phyloP scores from a whole-genome alignment of 169 alveolate genomes.

The Plasmodium chabaudi region DNA sequence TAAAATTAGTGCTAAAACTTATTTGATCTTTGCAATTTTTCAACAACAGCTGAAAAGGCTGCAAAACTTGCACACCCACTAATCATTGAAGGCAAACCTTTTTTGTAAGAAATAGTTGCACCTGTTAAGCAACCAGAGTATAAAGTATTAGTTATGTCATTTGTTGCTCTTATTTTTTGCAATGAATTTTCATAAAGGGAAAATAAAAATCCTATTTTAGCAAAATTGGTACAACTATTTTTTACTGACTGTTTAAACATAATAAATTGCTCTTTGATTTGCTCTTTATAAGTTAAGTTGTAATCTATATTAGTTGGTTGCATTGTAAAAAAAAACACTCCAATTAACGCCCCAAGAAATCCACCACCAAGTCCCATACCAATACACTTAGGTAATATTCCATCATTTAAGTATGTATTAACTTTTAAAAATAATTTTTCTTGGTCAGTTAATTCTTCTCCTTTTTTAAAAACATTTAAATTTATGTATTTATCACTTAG shows the following conservation, averaged over 20 bases:
- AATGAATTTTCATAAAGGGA: slow-evolving; percentile 42
- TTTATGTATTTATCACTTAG: slow-evolving; percentile 52
- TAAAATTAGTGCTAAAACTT: neutral
- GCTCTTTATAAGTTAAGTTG: slow-evolving; percentile 62
- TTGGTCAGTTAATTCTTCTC: slow-evolving; percentile 64
- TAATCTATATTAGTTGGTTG: slow-evolving; percentile 68
- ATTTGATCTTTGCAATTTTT: slow-evolving; percentile 66
- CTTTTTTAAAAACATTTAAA: slow-evolving; percentile 64
- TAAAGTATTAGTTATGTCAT: slow-evolving; percentile 81
- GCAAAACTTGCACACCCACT: slow-evolving; percentile 84
- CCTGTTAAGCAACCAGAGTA: slow-evolving; percentile 86
- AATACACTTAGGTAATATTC: slow-evolving; percentile 65
- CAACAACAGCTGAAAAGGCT: slow-evolving; percentile 83
- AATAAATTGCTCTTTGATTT: slow-evolving; percentile 53
- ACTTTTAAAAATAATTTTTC: slow-evolving; percentile 61
- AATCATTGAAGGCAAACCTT: slow-evolving; percentile 81
- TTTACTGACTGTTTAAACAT: slow-evolving; percentile 63
- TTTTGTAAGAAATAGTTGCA: slow-evolving; percentile 81
- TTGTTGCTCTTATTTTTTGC: slow-evolving; percentile 79
- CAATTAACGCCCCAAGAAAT: slow-evolving; percentile 56
- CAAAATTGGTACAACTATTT: slow-evolving; percentile 54
- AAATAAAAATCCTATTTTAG: slow-evolving; percentile 48
- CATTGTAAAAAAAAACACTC: slow-evolving; percentile 59
- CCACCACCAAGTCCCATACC: slow-evolving; percentile 77
- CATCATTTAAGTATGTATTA: slow-evolving; percentile 61